Percentiles rank a stretch among this genome's conserved stretches.
Conservation (phyloP, 495 filamentous ascomycete genomes). For the Achaetomiella virescens region DNA sequence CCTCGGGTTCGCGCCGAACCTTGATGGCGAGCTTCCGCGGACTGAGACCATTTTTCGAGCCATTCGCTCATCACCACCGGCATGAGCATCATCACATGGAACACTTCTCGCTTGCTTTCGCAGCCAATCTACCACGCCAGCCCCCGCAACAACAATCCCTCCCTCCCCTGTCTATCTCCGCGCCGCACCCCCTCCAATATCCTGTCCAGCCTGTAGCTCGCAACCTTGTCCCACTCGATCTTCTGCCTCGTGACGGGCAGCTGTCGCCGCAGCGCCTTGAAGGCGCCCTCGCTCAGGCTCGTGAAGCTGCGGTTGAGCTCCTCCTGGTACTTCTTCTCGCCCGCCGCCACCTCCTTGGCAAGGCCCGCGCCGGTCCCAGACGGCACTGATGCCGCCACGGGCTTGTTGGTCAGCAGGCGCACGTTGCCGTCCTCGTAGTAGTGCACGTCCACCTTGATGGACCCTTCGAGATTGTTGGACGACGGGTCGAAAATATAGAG, state of each 20-base stretch:
- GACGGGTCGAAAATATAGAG: slow-evolving; percentile 71
- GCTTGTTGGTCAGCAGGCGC: slow-evolving; percentile 77
- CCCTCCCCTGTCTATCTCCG: slow-evolving; percentile 30
- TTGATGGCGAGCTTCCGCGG: not conserved
- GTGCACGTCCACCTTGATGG: slow-evolving; percentile 83
- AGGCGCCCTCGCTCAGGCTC: slow-evolving; percentile 82
- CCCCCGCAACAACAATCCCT: too few species aligned
- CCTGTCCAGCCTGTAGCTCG: slow-evolving; percentile 81
- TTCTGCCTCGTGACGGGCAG: slow-evolving; percentile 96
- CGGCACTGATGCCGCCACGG: slow-evolving; percentile 52
- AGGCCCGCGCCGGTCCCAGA: slow-evolving; percentile 61
- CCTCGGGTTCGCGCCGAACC: not conserved
- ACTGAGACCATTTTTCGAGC: too few species aligned
- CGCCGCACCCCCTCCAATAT: slow-evolving; percentile 54
- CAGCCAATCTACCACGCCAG: too few species aligned
- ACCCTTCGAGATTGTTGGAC: slow-evolving; percentile 55
- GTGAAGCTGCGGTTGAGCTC: slow-evolving; percentile 88
- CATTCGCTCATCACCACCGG: too few species aligned
- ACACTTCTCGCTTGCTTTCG: too few species aligned
- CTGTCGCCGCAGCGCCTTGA: slow-evolving; percentile 88
- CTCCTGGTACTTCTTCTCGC: slow-evolving; percentile 92
- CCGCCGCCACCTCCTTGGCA: slow-evolving; percentile 63
- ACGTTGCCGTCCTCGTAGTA: slow-evolving; percentile 99
- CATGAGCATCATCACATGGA: too few species aligned
- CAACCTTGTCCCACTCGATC: slow-evolving; percentile 99